Conservation (phyloP, 2,329 filamentous ascomycete species). For the Colletotrichum falcatum region DNA sequence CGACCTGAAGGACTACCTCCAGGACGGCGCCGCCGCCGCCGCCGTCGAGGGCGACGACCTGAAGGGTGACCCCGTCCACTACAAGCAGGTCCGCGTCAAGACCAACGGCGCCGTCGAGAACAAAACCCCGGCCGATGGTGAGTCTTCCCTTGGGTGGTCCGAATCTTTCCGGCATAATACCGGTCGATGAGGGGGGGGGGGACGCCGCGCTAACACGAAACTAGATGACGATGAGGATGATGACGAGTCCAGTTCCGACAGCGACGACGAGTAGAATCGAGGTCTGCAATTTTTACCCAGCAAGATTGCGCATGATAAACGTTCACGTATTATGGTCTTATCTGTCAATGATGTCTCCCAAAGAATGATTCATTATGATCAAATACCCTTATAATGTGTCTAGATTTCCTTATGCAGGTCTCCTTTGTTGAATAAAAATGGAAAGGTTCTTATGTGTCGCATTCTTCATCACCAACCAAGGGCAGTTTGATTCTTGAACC, state of each 20-base stretch:
- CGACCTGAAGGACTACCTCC: slow-evolving; percentile 35
- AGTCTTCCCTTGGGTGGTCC: not conserved
- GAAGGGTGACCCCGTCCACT: slow-evolving; percentile 37
- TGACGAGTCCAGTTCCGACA: slow-evolving; percentile 37
- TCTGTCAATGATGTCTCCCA: slow-evolving; percentile 30
- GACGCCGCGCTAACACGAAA: not conserved
- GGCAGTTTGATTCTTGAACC: not conserved
- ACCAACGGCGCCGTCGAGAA: slow-evolving; percentile 16
- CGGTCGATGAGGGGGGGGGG: too few species aligned
- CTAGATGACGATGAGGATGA: slow-evolving; percentile 36
- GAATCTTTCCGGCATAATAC: accelerated
- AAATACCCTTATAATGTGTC: slow-evolving; percentile 39
- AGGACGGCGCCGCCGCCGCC: slow-evolving; percentile 34
- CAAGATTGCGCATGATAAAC: slow-evolving; percentile 4
- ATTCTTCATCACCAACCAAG: too few species aligned
- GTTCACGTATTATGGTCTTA: slow-evolving; percentile 30
- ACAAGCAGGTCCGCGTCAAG: slow-evolving; percentile 33
- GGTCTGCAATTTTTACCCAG: not conserved
- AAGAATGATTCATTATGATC: slow-evolving; percentile 35
- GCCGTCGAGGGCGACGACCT: slow-evolving; percentile 36
- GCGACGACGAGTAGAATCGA: slow-evolving; percentile 31
- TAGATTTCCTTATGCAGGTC: slow-evolving; percentile 21
- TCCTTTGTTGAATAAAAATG: not conserved
- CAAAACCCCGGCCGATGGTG: slow-evolving; percentile 35
- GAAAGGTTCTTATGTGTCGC: not conserved